These are phyloP conservation scores for Solanum virginianum DNA, from an alignment of 257 asterid genomes.

Conservation along the genomic window DNA sequence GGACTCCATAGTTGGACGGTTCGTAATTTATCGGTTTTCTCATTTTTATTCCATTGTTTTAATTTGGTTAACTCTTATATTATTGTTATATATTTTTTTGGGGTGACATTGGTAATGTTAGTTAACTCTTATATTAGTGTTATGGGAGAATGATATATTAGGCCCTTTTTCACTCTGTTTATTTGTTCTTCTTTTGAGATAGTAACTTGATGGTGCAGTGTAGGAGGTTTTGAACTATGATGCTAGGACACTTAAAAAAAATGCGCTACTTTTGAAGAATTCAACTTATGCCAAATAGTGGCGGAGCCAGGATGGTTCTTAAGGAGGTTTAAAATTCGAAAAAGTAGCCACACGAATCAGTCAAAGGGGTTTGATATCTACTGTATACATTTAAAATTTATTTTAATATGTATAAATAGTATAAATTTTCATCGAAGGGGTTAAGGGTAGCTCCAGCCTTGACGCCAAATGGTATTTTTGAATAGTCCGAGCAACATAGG, in stretches of 20 bases:
- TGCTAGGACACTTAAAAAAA: background rate
- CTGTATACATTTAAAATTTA: too few relatives aligned
- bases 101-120: too few relatives aligned
- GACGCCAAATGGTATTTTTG: background rate
- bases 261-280: background rate
- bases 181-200: background rate
- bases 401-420: too few relatives aligned
- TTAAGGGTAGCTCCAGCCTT: too few relatives aligned
- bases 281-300: background rate
- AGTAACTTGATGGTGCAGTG: background rate
- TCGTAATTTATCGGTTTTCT: background rate
- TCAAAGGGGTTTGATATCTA: too few relatives aligned
- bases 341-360: too few relatives aligned
- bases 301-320: too few relatives aligned
- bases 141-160: background rate
- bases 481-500: background rate
- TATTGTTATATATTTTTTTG: too few relatives aligned
- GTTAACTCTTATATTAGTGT: background rate
- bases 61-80: background rate
- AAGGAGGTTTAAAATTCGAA: too few relatives aligned
- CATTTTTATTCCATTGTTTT: background rate
- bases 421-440: too few relatives aligned
- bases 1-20: background rate
- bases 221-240: background rate
- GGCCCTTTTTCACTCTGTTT: background rate